These are phyloP conservation scores for Aphanomyces invadans DNA, from an alignment of 352 stramenopile species.

Conservation along the genomic window DNA sequence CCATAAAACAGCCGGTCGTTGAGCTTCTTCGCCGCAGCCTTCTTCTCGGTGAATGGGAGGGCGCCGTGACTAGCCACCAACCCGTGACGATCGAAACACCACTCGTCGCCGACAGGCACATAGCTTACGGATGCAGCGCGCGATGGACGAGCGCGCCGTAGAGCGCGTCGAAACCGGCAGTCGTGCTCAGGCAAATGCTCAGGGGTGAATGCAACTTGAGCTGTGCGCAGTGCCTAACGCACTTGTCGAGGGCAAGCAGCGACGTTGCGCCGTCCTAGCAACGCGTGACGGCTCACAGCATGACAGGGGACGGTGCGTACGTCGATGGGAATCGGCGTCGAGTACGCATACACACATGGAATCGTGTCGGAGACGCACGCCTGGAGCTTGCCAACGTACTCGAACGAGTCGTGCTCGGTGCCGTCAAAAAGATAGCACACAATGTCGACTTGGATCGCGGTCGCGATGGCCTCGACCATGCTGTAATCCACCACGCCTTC, in stretches of 20 bases:
- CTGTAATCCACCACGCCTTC: slow-evolving; percentile 3
- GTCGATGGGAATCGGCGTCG: background rate
- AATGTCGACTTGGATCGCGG: slow-evolving; percentile 20
- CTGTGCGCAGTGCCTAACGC: background rate
- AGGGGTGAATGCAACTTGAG: slow-evolving; percentile 11
- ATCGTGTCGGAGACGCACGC: slow-evolving; percentile 18
- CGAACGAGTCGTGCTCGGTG: slow-evolving; percentile 21
- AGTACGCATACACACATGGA: slow-evolving; percentile 22
- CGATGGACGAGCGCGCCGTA: slow-evolving; percentile 15
- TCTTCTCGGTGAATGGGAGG: slow-evolving; percentile 14
- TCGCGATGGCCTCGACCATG: slow-evolving; percentile 20
- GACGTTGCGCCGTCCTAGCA: background rate
- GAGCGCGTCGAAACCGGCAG: slow-evolving; percentile 9
- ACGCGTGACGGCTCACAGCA: background rate
- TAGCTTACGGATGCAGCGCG: slow-evolving; percentile 20
- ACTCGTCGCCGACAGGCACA: too few relatives aligned
- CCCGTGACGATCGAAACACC: too few relatives aligned
- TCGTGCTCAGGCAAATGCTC: background rate
- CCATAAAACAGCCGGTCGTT: slow-evolving; percentile 3
- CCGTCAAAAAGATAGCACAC: slow-evolving; percentile 26
- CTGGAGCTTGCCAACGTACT: slow-evolving; percentile 21
- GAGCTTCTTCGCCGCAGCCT: slow-evolving; percentile 5
- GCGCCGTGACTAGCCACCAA: too few relatives aligned
- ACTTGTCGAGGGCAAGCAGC: slow-evolving; percentile 1
- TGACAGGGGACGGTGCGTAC: background rate